Conservation (phyloP, 1,284 basidiomycete genomes). For the Ceraceosorus guamensis region DNA sequence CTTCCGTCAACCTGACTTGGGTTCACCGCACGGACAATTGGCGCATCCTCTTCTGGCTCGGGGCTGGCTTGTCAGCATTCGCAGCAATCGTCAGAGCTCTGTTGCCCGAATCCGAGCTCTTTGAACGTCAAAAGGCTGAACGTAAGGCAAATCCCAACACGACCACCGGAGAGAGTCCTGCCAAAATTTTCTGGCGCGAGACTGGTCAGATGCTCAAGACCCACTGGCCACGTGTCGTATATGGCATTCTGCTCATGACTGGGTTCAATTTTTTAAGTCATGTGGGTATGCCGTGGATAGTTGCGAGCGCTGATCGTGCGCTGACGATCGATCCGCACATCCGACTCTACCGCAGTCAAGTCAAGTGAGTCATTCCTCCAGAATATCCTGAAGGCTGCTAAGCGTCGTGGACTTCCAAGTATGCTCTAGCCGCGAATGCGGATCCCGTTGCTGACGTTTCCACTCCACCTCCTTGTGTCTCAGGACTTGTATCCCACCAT, state of each 20-base stretch:
- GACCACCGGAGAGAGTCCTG: slow-evolving; percentile 49
- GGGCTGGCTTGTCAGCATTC: slow-evolving; percentile 61
- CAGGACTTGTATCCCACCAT: slow-evolving; percentile 45
- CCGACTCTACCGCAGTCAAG: no score
- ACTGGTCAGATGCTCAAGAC: slow-evolving; percentile 65
- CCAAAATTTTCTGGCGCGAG: slow-evolving; percentile 66
- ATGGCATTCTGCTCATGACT: slow-evolving; percentile 58
- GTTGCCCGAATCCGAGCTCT: slow-evolving; percentile 75
- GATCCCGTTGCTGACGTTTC: neutral
- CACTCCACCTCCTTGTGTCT: no score
- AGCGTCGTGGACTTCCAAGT: no score
- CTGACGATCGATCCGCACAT: no score
- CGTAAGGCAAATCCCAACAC: slow-evolving; percentile 33
- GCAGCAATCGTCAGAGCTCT: slow-evolving; percentile 65
- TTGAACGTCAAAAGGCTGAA: slow-evolving; percentile 52
- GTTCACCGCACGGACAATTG: slow-evolving; percentile 51
- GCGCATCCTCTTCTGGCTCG: slow-evolving; percentile 53
- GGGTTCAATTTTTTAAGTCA: slow-evolving; percentile 86
- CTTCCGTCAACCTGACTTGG: slow-evolving; percentile 65
- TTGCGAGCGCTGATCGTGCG: no score
- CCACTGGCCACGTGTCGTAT: slow-evolving; percentile 81
- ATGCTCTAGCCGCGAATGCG: no score
- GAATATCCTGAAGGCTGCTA: no score
- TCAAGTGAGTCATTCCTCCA: no score
- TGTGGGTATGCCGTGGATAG: no score